Base-by-base conservation (phyloP, 1,284 basidiomycete species). In the Chalciporus piperatoides region DNA sequence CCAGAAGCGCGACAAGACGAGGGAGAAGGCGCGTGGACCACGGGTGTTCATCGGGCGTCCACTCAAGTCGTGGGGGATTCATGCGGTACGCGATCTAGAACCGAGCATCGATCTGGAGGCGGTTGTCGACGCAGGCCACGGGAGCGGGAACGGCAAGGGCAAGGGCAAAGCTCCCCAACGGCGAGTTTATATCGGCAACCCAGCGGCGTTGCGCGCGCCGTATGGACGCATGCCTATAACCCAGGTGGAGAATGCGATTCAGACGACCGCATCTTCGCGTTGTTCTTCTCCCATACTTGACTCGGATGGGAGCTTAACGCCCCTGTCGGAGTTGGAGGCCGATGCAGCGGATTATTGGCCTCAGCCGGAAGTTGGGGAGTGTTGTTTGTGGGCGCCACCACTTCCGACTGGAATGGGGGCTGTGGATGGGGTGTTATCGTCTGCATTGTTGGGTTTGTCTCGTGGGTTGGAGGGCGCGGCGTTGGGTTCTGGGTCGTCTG, bases 311-410 rank as follows among this genome's bases (percentile, higher is more conserved):
- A 49, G 40, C 17, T 12, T 51, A 1, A 47, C 57, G 12, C 44
- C 52, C 14, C 9, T 56, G 38, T 46, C 48, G 1, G 53, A 53
- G 24, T 1, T 37, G 35, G 61, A 54, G 21, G 46, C 11, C 11
- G 37, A 12, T 23, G 4, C 3, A 11, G 37, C 2, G 8, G 48
- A 44, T 11, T 12, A 52, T n/a, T 65, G 64, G 64, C 64, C 67
- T 3, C 64, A 68, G 35, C 67, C 67, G 0, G 62, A 43, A 17
- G 59, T 68, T 7, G 67, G 65, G 1, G 67, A 67, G 33, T 56
- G 40, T 40, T 64, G 57, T 25, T 41, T 51, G 44, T 63, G 63
- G 67, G 55, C 38, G 23, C 64, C 64, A 0, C 53, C 50, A 2
- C 41, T 37, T 0, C 49, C 35, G 7, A 47, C 24, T 1, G 41